A percentile compares a stretch with the other conserved stretches of the same genome.
These are phyloP conservation scores for Paramecium primaurelia DNA, from an alignment of 73 alveolate genomes.

Conservation along the genomic window DNA sequence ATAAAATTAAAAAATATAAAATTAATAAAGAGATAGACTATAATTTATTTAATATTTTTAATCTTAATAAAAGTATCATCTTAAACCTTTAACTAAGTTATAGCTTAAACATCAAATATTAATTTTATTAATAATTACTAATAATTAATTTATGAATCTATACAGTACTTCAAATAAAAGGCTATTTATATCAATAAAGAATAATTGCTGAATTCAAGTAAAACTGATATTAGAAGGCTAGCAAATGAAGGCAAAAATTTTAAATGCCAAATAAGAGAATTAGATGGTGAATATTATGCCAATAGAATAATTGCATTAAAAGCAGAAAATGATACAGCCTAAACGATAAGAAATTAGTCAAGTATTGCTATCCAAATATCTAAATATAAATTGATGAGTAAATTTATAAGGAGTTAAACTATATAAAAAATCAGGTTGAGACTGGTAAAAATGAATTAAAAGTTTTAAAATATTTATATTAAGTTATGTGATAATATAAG, in stretches of 20 bases:
- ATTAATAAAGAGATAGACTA: no score
- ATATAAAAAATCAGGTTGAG: conserved; percentile 6
- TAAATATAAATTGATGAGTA: neutral
- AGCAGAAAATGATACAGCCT: conserved; percentile 16
- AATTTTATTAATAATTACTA: no score
- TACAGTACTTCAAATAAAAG: neutral
- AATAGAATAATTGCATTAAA: neutral
- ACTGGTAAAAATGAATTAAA: conserved; percentile 3
- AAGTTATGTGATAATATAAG: neutral
- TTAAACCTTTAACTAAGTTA: no score
- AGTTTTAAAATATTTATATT: neutral
- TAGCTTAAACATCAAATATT: neutral
- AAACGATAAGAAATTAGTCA: neutral
- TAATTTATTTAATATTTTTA: no score
- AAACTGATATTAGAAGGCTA: neutral
- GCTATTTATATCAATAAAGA: neutral
- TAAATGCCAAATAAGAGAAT: neutral
- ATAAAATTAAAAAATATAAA: no score
- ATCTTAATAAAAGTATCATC: no score
- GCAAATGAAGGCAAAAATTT: neutral
- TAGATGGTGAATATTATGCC: neutral
- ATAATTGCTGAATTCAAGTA: neutral
- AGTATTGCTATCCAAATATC: neutral
- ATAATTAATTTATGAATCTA: neutral
- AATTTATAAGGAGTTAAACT: neutral